A percentile compares a stretch with the other conserved stretches of the same genome.
Conservation (phyloP, 768 basidiomycete genomes). For the Amanita pseudoporphyria region DNA sequence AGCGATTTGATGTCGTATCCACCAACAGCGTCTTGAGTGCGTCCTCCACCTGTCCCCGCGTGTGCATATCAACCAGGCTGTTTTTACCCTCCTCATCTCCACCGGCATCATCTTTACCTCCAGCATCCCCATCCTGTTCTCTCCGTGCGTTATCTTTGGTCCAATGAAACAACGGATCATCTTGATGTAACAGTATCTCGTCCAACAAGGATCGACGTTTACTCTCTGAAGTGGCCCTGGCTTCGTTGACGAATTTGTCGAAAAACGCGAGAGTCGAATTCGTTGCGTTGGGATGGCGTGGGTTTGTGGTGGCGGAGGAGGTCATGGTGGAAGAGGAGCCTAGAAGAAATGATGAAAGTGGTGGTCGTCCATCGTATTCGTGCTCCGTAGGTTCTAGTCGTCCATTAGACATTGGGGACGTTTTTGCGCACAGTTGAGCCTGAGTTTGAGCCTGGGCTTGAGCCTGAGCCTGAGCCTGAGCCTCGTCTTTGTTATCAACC, state of each 20-base stretch:
- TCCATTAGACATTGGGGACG: too few relatives aligned
- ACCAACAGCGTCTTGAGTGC: neutral
- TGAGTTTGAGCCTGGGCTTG: too few relatives aligned
- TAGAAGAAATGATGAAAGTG: too few relatives aligned
- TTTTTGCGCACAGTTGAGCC: too few relatives aligned
- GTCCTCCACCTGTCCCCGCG: neutral
- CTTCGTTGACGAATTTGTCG: slow-evolving; percentile 47
- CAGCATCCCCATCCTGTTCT: too few relatives aligned
- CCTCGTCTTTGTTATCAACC: slow-evolving; percentile 1
- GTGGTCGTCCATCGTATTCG: too few relatives aligned
- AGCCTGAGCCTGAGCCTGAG: too few relatives aligned
- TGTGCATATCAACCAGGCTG: neutral
- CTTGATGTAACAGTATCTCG: slow-evolving; percentile 56
- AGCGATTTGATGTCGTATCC: neutral
- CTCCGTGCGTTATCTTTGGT: too few relatives aligned
- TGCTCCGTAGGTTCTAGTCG: too few relatives aligned
- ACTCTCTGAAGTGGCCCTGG: slow-evolving; percentile 42
- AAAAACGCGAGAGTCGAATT: slow-evolving; percentile 43
- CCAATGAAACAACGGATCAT: slow-evolving; percentile 62
- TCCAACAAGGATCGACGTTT: slow-evolving; percentile 47
- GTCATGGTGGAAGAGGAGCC: neutral
- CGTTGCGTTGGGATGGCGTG: too few relatives aligned
- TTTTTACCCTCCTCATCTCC: neutral
- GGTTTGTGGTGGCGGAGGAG: neutral
- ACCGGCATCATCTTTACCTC: neutral